Evolutionary conservation across 1,284 basidiomycete genomes (phyloP).

Genomic region (Cryptococcus neoformans): DNA sequence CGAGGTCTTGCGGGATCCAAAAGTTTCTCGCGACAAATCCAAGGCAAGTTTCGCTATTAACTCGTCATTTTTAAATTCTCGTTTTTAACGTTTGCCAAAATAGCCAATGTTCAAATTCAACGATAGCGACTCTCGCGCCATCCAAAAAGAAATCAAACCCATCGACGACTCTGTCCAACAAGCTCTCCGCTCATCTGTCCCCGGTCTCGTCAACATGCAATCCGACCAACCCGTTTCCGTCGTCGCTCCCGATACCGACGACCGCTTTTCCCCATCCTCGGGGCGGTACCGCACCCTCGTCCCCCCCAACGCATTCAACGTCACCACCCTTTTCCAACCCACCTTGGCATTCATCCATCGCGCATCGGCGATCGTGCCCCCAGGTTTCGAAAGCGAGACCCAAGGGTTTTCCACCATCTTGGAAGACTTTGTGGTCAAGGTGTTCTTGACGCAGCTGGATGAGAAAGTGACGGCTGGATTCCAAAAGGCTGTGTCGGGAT

Average conservation of each 20-base stretch:
- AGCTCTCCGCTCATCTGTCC: slow-evolving; percentile 84
- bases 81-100: slow-evolving; percentile 1
- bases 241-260: slow-evolving; percentile 58
- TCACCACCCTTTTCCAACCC: slow-evolving; percentile 89
- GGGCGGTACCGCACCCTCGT: slow-evolving; percentile 84
- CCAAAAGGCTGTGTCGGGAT: slow-evolving; percentile 75
- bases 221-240: slow-evolving; percentile 15
- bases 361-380: slow-evolving; percentile 64
- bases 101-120: slow-evolving; percentile 85
- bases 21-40: slow-evolving; percentile 67
- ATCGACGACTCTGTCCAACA: slow-evolving; percentile 84
- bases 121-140: slow-evolving; percentile 74
- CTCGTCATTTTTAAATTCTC: too few species aligned
- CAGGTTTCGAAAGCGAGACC: slow-evolving; percentile 63
- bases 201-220: slow-evolving; percentile 68
- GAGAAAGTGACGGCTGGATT: slow-evolving; percentile 89
- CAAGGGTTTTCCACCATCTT: slow-evolving; percentile 64
- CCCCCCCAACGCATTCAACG: slow-evolving; percentile 91
- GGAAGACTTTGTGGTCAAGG: slow-evolving; percentile 90
- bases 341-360: slow-evolving; percentile 82
- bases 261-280: slow-evolving; percentile 61
- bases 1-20: slow-evolving; percentile 84
- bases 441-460: slow-evolving; percentile 92
- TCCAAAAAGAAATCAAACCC: slow-evolving; percentile 64
- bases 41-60: slow-evolving; percentile 61